Conservation (phyloP, 2,329 filamentous ascomycete genomes). For the Pyrenophora tritici-repentis region DNA sequence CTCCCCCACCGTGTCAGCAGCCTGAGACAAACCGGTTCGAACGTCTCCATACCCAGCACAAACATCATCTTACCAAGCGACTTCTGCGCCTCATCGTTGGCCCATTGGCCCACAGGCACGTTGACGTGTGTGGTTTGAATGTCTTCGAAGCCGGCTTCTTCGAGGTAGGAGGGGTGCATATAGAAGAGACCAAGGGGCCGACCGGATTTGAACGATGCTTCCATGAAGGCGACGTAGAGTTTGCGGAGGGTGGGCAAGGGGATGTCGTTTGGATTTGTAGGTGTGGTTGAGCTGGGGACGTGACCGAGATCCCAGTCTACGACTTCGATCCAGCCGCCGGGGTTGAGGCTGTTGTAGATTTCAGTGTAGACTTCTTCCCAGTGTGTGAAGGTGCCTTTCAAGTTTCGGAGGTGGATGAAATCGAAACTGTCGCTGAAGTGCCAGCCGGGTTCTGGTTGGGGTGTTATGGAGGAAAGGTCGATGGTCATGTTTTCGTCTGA, state of each 20-base stretch:
- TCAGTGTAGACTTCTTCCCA: slow-evolving; percentile 55
- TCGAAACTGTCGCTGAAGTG: slow-evolving; percentile 56
- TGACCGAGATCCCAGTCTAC: slow-evolving; percentile 47
- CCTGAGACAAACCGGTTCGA: slow-evolving; percentile 36
- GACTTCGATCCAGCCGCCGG: slow-evolving; percentile 55
- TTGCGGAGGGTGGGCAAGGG: slow-evolving; percentile 34
- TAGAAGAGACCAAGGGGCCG: slow-evolving; percentile 51
- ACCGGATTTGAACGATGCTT: slow-evolving; percentile 49
- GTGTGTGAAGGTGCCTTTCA: slow-evolving; percentile 55
- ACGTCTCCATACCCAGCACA: slow-evolving; percentile 41
- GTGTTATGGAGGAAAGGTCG: slow-evolving; percentile 28
- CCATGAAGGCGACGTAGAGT: slow-evolving; percentile 36
- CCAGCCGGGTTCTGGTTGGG: slow-evolving; percentile 46
- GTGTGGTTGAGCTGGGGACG: slow-evolving; percentile 10
- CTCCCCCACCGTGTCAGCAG: slow-evolving; percentile 39
- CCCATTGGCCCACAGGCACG: slow-evolving; percentile 44
- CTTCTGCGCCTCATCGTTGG: slow-evolving; percentile 36
- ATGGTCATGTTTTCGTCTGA: slow-evolving; percentile 28
- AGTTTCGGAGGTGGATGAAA: slow-evolving; percentile 55
- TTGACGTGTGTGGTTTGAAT: slow-evolving; percentile 48
- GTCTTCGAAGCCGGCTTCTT: slow-evolving; percentile 53
- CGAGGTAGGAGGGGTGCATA: slow-evolving; percentile 48
- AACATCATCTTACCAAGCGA: slow-evolving; percentile 43
- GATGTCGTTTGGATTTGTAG: not conserved
- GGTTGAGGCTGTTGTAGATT: slow-evolving; percentile 51